These are phyloP conservation scores for Ceratobasidium sp. DNA, from an alignment of 1,284 basidiomycete species.

Conservation along the genomic window DNA sequence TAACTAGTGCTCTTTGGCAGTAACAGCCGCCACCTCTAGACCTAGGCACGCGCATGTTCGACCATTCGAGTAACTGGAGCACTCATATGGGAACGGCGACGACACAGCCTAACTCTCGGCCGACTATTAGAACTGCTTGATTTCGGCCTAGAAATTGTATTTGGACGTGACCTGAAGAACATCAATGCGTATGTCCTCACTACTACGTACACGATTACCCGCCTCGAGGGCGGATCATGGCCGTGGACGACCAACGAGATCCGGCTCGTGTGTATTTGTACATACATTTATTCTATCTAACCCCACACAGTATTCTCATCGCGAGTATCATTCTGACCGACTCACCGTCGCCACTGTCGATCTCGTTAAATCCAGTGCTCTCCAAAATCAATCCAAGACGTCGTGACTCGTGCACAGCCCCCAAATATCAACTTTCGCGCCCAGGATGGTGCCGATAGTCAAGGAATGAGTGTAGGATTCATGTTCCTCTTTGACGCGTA, in stretches of 20 bases:
- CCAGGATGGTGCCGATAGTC: constrained; percentile 60
- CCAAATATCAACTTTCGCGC: constrained; percentile 62
- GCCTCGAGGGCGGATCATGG: constrained; percentile 63
- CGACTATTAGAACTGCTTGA: constrained; percentile 59
- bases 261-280: constrained; percentile 55
- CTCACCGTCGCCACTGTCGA: too few species aligned
- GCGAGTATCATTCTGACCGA: constrained; percentile 64
- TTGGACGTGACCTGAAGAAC: constrained; percentile 43
- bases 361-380: constrained; percentile 65
- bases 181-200: constrained; percentile 62
- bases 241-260: constrained; percentile 69
- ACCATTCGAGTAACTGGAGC: too few species aligned
- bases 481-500: constrained; percentile 76
- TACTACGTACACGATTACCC: constrained; percentile 64
- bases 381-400: constrained; percentile 65
- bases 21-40: too few species aligned
- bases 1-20: too few species aligned
- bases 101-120: constrained; percentile 54
- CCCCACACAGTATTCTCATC: constrained; percentile 61
- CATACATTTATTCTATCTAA: constrained; percentile 24
- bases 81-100: too few species aligned
- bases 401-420: neutral
- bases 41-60: too few species aligned
- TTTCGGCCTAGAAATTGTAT: constrained; percentile 56
- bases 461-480: constrained; percentile 67